Evolutionary conservation across 1,284 basidiomycete species (phyloP), one percentile per base, ranked within the genome.

Genomic region (Golubevia sp.): DNA sequence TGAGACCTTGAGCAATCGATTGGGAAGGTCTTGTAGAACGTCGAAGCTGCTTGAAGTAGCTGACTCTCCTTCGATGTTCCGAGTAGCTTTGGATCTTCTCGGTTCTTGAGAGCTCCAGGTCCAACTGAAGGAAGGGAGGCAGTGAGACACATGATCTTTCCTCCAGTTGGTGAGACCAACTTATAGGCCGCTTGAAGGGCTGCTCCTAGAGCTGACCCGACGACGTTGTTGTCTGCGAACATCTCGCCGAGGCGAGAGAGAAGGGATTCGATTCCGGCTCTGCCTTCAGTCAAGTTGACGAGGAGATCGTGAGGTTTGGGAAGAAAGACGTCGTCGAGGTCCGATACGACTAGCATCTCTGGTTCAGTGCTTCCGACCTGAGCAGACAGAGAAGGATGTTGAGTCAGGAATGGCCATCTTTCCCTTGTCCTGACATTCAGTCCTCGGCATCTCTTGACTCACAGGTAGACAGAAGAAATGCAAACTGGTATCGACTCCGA

Each of bases 21-120:
- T 44, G 81, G 73, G 68, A 83, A 82, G 3, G 79, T 77, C 74
- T 83, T 83, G 73, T 83, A 83, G 67, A 83, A 83, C 23, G 73
- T 61, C 54, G 81, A 83, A 15, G 73, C 79, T 18, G 81, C 73
- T 21, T 58, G 62, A 18, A 83, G 73, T 52, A 83, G 62, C 2
- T 74, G 72, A 63, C 71, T 75, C 69, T 83, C 81, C 69, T 80
- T 79, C 25, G 79, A 61, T 1, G 78, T 77, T 34, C 81, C 81
- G 38, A 82, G 74, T 70, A 83, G 66, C 63, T 83, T 83, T 58
- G 74, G 61, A 44, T 83, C 79, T 50, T 83, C 81, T 20, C 81
- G 74, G 56, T 68, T 76, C 70, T 81, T 80, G 58, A 83, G 74
- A 38, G 81, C 76, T 50, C 81, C 81, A 3, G 79, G 77, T 5